Evolutionary conservation across 306 rosid species (phyloP).

Genomic region (Pterocarpus macrocarpus): DNA sequence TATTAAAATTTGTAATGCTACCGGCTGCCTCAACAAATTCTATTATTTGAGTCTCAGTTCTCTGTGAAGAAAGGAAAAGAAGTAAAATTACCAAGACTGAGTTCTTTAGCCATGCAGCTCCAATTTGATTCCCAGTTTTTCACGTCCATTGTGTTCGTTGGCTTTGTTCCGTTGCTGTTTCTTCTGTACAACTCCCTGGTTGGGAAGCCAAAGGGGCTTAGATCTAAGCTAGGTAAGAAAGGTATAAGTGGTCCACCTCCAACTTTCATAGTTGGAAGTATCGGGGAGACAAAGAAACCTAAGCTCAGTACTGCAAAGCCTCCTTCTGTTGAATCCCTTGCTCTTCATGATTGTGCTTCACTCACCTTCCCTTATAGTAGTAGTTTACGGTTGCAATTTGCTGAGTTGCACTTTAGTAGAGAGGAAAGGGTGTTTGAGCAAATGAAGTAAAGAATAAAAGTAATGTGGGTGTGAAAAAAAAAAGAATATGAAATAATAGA

Average conservation of each 20-base stretch:
- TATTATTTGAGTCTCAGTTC: too few relatives aligned
- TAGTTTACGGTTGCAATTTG: too few relatives aligned
- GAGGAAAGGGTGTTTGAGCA: too few relatives aligned
- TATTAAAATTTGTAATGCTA: too few relatives aligned
- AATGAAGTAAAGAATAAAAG: too few relatives aligned
- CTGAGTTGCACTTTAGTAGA: too few relatives aligned
- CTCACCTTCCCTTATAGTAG: slow-evolving; percentile 43
- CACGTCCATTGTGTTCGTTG: slow-evolving; percentile 28
- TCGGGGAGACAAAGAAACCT: slow-evolving; percentile 46
- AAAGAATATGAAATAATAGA: too few relatives aligned
- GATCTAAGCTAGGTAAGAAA: slow-evolving; percentile 52
- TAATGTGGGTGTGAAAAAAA: too few relatives aligned
- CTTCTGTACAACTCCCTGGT: slow-evolving; percentile 35
- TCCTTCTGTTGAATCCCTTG: background rate
- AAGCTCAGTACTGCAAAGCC: background rate
- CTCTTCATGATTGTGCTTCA: slow-evolving; percentile 46
- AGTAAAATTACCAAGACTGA: too few relatives aligned
- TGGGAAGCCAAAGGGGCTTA: slow-evolving; percentile 47
- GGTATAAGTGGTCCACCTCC: slow-evolving; percentile 62
- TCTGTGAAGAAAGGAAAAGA: too few relatives aligned
- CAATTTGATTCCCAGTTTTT: slow-evolving; percentile 37
- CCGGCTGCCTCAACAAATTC: too few relatives aligned
- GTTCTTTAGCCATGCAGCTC: slow-evolving; percentile 21
- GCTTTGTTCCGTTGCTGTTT: slow-evolving; percentile 14
- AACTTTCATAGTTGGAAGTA: slow-evolving; percentile 55